Conservation (phyloP, 179 eudicot species). For the Silene vulgaris region DNA sequence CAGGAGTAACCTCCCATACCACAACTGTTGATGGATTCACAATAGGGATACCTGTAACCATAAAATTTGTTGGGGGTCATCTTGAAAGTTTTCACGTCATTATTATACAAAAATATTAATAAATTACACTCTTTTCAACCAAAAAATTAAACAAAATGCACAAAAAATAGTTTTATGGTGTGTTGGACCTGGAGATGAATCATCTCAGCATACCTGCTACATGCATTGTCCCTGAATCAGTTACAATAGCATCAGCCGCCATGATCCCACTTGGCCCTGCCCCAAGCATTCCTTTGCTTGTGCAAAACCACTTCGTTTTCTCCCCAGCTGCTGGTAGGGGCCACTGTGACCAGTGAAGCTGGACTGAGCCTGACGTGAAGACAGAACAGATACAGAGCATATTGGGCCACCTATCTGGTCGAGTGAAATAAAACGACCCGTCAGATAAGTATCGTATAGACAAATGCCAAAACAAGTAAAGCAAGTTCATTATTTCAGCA, state of each 20-base stretch:
- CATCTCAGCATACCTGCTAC: conserved; percentile 44
- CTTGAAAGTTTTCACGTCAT: not conserved
- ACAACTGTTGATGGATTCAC: conserved; percentile 97
- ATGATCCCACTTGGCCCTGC: conserved; percentile 98
- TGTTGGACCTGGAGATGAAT: not conserved
- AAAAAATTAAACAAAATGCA: not conserved
- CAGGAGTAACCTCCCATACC: conserved; percentile 98
- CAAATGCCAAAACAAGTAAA: not conserved
- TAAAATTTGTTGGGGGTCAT: not conserved
- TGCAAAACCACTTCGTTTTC: conserved; percentile 84
- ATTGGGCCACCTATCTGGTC: conserved; percentile 97
- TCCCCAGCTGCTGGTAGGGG: conserved; percentile 56
- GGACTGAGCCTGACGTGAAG: conserved; percentile 92
- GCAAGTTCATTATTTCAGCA: not conserved
- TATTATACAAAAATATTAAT: no score
- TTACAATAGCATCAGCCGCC: conserved; percentile 97
- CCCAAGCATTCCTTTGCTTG: conserved; percentile 93
- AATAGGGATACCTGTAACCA: conserved; percentile 58
- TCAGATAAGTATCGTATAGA: conserved; percentile 9
- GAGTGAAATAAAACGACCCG: not conserved
- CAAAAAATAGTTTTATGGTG: not conserved
- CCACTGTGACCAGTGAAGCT: conserved; percentile 96
- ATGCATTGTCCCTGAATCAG: conserved; percentile 92
- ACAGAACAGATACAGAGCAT: conserved; percentile 93
- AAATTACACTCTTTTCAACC: not conserved